Percentiles rank a stretch among this genome's conserved stretches.
phyloP scores from a whole-genome alignment of 2,329 filamentous ascomycete genomes.

The Hypoxylon sp. region DNA sequence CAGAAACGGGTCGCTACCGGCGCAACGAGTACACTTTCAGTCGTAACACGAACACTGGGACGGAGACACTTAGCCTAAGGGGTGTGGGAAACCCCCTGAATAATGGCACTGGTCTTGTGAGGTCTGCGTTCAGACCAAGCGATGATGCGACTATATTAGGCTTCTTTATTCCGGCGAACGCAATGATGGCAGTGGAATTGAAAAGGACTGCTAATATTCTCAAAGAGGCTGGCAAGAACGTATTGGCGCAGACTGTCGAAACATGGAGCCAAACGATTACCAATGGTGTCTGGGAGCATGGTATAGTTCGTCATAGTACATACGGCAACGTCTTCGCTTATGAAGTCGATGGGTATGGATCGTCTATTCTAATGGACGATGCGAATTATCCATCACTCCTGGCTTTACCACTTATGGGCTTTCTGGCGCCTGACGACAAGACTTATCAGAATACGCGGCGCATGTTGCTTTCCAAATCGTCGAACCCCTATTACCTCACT shows the following conservation, averaged over 20 bases:
- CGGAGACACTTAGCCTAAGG: slow-evolving; percentile 86
- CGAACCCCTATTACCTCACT: slow-evolving; percentile 90
- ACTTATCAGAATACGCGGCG: slow-evolving; percentile 90
- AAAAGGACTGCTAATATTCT: slow-evolving; percentile 80
- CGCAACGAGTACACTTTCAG: slow-evolving; percentile 91
- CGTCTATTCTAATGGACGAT: slow-evolving; percentile 88
- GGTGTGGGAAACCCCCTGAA: slow-evolving; percentile 95
- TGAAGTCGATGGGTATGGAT: slow-evolving; percentile 90
- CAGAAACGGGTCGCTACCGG: slow-evolving; percentile 73
- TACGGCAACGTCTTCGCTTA: slow-evolving; percentile 88
- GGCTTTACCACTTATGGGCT: slow-evolving; percentile 83
- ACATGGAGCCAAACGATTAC: slow-evolving; percentile 74
- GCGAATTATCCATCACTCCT: slow-evolving; percentile 88
- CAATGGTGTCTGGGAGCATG: slow-evolving; percentile 86
- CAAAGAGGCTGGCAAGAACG: slow-evolving; percentile 69
- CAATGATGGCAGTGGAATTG: slow-evolving; percentile 94
- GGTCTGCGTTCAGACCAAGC: slow-evolving; percentile 93
- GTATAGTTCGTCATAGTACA: slow-evolving; percentile 80
- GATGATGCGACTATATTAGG: slow-evolving; percentile 96
- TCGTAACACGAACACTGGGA: slow-evolving; percentile 83
- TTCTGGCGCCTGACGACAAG: slow-evolving; percentile 73
- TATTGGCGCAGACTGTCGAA: slow-evolving; percentile 69
- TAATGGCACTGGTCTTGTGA: slow-evolving; percentile 84
- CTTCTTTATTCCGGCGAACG: slow-evolving; percentile 95
- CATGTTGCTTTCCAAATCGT: slow-evolving; percentile 78